Evolutionary conservation across 2,329 filamentous ascomycete genomes (phyloP), one percentile per base, ranked within the genome.

Genomic region (Coleophoma crateriformis): DNA sequence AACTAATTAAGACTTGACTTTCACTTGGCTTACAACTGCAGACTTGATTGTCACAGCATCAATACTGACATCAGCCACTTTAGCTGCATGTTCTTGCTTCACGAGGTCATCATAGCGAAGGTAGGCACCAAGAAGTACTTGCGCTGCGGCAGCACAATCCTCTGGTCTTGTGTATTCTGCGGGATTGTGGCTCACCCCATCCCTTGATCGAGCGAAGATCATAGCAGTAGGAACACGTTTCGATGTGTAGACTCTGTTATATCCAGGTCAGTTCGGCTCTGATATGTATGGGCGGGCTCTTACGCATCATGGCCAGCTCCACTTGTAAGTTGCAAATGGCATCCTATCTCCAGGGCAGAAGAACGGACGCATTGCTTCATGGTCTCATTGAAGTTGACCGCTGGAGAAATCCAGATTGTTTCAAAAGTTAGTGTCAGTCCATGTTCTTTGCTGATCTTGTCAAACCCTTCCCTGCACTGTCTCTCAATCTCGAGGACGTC

Each of bases 121-220:
- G 15, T 70, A 59, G 34, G 62, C 66, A 46, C 70, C 64, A 54
- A 70, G 50, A 46, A 74, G 53, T 11, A 27, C 66, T 64, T 72
- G 65, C 40, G 77, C 73, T 5, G 78, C 77, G 17, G 72, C 67
- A 2, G 71, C 69, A 58, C 78, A 84, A 27, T 60, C 56, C 39
- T 60, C 56, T 14, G 51, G 52, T 22, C 56, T 50, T 3, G 54
- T 46, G 45, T 58, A 61, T 39, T 61, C 58, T 2, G 50, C 50
- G 12, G 58, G 51, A 33, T 50, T 48, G 49, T 61, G 58, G 39
- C 52, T 56, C 10, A 64, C 52, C 4, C 64, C 64, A 40, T 61
- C 60, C 44, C 52, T 56, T 14, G 54, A 59, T 6, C 55, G 50
- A 1, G 59, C 60, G 38, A 66, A 66, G 4, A 66, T 58, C 62